phyloP scores from a whole-genome alignment of 148 eudicot genomes.

The Vaccinium macrocarpon region DNA sequence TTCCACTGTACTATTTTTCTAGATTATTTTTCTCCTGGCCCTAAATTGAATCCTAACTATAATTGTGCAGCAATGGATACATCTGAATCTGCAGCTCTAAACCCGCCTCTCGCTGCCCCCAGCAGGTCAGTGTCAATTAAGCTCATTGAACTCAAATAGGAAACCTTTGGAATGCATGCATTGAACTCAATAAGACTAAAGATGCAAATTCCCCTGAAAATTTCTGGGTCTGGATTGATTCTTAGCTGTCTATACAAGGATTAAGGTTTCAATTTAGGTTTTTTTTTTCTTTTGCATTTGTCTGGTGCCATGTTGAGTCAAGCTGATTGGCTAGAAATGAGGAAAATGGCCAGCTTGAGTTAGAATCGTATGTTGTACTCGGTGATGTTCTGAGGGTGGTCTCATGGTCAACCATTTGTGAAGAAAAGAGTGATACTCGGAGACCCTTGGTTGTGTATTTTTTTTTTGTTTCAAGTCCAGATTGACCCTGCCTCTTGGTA shows the following conservation, averaged over 20 bases:
- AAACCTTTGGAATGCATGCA: too few relatives aligned
- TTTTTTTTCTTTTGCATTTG: background rate
- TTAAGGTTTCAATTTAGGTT: background rate
- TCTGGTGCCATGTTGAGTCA: background rate
- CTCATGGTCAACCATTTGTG: background rate
- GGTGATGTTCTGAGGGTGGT: background rate
- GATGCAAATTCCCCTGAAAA: background rate
- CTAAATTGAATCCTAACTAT: background rate
- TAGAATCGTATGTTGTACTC: background rate
- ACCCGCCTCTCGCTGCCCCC: conserved; percentile 14
- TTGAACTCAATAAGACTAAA: background rate
- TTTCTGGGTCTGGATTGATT: background rate
- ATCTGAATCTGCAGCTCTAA: conserved; percentile 40
- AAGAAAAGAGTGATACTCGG: background rate
- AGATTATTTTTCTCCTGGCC: background rate
- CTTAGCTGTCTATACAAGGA: background rate
- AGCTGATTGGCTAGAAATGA: background rate
- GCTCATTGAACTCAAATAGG: background rate
- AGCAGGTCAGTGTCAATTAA: conserved; percentile 34
- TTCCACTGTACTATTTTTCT: background rate
- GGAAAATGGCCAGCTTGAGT: background rate
- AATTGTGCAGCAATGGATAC: conserved; percentile 62
- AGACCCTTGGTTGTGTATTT: background rate
- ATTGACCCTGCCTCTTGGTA: background rate
- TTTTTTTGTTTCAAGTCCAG: background rate